These are phyloP conservation scores for Trametes cingulata DNA, from an alignment of 768 basidiomycete species.

Conservation along the genomic window DNA sequence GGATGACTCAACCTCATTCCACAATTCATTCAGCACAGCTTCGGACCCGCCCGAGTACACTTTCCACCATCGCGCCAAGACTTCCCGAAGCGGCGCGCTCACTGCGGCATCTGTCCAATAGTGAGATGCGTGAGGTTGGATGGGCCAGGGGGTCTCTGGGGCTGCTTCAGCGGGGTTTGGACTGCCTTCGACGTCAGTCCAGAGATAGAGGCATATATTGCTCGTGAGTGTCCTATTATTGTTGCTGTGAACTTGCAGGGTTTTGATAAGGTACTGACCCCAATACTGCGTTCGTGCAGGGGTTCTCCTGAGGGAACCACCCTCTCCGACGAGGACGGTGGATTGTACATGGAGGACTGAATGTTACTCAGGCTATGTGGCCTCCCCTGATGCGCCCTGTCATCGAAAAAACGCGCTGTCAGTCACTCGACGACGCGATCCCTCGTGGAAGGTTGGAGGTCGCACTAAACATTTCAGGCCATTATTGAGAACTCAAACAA, in stretches of 20 bases:
- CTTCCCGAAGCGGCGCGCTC: too few relatives aligned
- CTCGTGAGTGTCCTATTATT: too few relatives aligned
- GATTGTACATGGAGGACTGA: neutral
- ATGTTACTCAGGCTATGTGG: neutral
- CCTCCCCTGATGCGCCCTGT: conserved; percentile 1
- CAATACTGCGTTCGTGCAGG: too few relatives aligned
- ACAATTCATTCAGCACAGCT: neutral
- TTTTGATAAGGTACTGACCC: too few relatives aligned
- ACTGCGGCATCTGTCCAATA: too few relatives aligned
- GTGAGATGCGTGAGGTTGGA: too few relatives aligned
- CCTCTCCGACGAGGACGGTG: neutral
- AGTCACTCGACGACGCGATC: neutral
- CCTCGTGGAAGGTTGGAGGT: neutral
- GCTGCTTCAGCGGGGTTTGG: too few relatives aligned
- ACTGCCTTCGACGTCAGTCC: too few relatives aligned
- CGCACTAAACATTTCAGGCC: neutral
- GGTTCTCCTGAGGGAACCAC: too few relatives aligned
- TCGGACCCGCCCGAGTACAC: neutral
- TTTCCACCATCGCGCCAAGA: neutral
- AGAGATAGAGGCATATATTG: too few relatives aligned
- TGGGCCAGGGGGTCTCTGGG: too few relatives aligned
- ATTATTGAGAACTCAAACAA: neutral
- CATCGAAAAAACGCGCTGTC: neutral
- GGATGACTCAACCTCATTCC: neutral
- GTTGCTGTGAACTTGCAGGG: too few relatives aligned